Percentiles rank a stretch among this genome's conserved stretches.
phyloP scores from a whole-genome alignment of 176 grass and related monocot species.

The Eleusine coracana region DNA sequence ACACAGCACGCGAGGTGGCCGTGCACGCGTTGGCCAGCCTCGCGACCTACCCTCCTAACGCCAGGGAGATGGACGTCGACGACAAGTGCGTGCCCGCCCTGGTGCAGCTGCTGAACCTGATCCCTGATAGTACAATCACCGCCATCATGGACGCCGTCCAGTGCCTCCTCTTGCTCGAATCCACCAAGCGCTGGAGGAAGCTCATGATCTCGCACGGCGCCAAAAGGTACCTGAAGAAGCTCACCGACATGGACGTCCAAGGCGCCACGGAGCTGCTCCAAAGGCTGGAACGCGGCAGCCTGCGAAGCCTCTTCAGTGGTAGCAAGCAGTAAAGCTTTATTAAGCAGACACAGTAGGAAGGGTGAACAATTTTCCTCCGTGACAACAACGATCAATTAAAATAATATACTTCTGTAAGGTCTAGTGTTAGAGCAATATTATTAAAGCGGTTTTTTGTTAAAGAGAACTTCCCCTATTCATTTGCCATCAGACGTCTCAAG shows the following conservation, averaged over 20 bases:
- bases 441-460: too few species aligned
- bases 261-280: conserved; percentile 85
- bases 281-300: conserved; percentile 71
- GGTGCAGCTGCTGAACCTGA: conserved; percentile 56
- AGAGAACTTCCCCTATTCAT: too few species aligned
- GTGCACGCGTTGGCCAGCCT: too few species aligned
- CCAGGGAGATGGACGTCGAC: conserved; percentile 2
- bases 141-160: conserved; percentile 93
- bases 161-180: conserved; percentile 60
- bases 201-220: conserved; percentile 90
- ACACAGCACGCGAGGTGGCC: too few species aligned
- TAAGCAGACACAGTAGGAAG: too few species aligned
- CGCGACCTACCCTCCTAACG: too few species aligned
- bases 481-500: too few species aligned
- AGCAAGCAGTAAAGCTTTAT: conserved; percentile 51
- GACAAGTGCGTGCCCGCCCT: conserved; percentile 84
- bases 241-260: conserved; percentile 77
- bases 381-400: too few species aligned
- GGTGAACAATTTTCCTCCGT: too few species aligned
- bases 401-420: too few species aligned
- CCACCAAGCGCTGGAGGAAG: conserved; percentile 83
- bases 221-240: conserved; percentile 93
- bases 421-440: too few species aligned
- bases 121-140: conserved; percentile 60
- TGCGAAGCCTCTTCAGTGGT: conserved; percentile 64